Evolutionary conservation across 805 yeast species (phyloP).

Genomic region (Ascoidea rubescens): DNA sequence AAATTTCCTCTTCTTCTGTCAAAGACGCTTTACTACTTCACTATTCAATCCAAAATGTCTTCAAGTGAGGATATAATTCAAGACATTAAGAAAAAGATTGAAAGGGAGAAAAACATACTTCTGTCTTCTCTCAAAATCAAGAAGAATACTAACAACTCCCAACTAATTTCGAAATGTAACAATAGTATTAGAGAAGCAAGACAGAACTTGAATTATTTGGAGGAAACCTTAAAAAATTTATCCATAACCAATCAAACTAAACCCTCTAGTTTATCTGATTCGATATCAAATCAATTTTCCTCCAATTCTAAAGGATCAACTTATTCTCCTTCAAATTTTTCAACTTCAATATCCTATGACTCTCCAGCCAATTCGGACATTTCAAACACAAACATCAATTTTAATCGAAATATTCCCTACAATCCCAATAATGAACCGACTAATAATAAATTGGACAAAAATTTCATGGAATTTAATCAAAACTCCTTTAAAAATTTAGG

Average conservation of each 20-base stretch:
- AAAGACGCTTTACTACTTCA: no score
- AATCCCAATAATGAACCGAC: no score
- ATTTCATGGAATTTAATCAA: not conserved
- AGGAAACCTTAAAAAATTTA: conserved; percentile 58
- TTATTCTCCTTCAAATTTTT: conserved; percentile 1
- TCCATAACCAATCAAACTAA: conserved; percentile 2
- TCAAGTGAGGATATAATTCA: no score
- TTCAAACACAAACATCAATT: no score
- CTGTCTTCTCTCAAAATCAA: conserved; percentile 76
- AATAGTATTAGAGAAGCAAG: conserved; percentile 84
- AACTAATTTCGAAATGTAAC: conserved; percentile 83
- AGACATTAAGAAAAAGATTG: conserved; percentile 80
- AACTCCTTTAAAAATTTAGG: not conserved
- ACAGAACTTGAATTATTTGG: conserved; percentile 78
- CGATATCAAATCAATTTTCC: conserved; percentile 2
- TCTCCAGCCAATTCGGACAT: not conserved
- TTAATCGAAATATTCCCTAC: no score
- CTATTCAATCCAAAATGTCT: no score
- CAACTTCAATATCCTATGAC: not conserved
- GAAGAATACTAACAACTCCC: conserved; percentile 62
- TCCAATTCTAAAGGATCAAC: not conserved
- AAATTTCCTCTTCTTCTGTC: no score
- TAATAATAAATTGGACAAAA: no score
- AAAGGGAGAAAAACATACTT: conserved; percentile 76
- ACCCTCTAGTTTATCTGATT: not conserved